A percentile compares a stretch with the other conserved stretches of the same genome.
Evolutionary conservation across 129 eudicot species (phyloP).

Genomic region (Tanacetum coccineum): DNA sequence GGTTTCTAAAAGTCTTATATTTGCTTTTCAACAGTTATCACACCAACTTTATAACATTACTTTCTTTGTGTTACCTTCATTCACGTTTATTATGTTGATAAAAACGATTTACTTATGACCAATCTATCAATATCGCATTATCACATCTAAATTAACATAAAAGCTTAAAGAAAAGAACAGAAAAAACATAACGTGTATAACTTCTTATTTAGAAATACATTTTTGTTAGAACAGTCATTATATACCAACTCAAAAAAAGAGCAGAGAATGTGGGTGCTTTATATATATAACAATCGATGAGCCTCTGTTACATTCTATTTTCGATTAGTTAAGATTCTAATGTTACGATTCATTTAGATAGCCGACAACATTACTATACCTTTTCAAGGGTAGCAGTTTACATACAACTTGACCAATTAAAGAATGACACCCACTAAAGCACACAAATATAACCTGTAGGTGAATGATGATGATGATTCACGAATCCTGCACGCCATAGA

Average conservation of each 20-base stretch:
- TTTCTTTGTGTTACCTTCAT: too few species aligned
- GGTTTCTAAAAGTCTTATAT: too few species aligned
- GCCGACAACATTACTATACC: slow-evolving; percentile 29
- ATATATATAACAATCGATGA: slow-evolving; percentile 11
- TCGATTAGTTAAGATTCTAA: not conserved
- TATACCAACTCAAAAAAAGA: not conserved
- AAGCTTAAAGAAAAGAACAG: not conserved
- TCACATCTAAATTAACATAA: not conserved
- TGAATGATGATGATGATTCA: slow-evolving; percentile 26
- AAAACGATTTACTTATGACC: too few species aligned
- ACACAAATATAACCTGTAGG: slow-evolving; percentile 35
- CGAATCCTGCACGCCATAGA: slow-evolving; percentile 40
- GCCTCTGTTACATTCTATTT: slow-evolving; percentile 23
- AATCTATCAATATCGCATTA: too few species aligned
- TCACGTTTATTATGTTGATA: too few species aligned
- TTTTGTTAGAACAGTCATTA: not conserved
- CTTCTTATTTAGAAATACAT: not conserved
- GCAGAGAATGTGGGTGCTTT: slow-evolving; percentile 10
- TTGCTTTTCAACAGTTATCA: too few species aligned
- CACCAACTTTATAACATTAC: too few species aligned
- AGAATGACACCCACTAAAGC: slow-evolving; percentile 53
- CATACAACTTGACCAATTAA: slow-evolving; percentile 59
- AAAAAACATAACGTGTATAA: not conserved
- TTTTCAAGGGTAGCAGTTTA: slow-evolving; percentile 24
- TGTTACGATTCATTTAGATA: slow-evolving; percentile 20